Evolutionary conservation across 2,329 filamentous ascomycete species (phyloP).

Genomic region (Aspergillus uvarum): DNA sequence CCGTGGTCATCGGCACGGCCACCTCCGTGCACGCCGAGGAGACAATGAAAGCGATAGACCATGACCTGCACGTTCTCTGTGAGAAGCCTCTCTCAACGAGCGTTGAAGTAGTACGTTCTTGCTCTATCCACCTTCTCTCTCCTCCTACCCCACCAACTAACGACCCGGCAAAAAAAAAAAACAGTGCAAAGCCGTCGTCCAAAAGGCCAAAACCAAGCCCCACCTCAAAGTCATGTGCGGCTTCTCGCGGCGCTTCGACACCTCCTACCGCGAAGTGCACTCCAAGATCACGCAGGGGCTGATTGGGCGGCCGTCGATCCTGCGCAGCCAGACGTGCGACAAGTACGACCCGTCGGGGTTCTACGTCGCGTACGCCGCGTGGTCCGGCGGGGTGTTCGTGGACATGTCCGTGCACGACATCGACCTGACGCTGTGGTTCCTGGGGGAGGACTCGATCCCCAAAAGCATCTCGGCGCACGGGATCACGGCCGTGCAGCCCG

Average conservation of each 20-base stretch:
- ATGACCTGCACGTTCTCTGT: conserved; percentile 55
- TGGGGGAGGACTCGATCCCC: conserved; percentile 54
- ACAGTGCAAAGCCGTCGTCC: conserved; percentile 57
- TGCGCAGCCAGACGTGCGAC: conserved; percentile 66
- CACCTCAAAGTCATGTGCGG: conserved; percentile 65
- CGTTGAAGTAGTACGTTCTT: conserved; percentile 53
- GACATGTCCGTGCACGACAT: conserved; percentile 71
- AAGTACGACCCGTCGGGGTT: conserved; percentile 64
- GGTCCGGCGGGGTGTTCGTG: conserved; percentile 66
- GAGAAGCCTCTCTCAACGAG: conserved; percentile 55
- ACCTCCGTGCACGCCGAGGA: conserved; percentile 57
- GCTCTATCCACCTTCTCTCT: not conserved
- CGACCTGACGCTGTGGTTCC: conserved; percentile 63
- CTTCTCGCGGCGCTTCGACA: conserved; percentile 66
- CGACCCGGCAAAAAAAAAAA: conserved; percentile 25
- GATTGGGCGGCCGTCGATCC: conserved; percentile 60
- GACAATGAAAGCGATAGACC: conserved; percentile 55
- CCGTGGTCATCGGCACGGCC: conserved; percentile 54
- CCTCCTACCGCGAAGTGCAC: conserved; percentile 61
- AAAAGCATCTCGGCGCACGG: conserved; percentile 58
- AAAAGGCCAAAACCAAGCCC: conserved; percentile 55
- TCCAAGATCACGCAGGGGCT: conserved; percentile 52
- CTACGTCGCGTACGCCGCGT: conserved; percentile 65
- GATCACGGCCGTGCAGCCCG: conserved; percentile 59
- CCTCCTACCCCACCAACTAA: not conserved